Conservation (phyloP, 495 filamentous ascomycete species). For the Daldinia loculata region DNA sequence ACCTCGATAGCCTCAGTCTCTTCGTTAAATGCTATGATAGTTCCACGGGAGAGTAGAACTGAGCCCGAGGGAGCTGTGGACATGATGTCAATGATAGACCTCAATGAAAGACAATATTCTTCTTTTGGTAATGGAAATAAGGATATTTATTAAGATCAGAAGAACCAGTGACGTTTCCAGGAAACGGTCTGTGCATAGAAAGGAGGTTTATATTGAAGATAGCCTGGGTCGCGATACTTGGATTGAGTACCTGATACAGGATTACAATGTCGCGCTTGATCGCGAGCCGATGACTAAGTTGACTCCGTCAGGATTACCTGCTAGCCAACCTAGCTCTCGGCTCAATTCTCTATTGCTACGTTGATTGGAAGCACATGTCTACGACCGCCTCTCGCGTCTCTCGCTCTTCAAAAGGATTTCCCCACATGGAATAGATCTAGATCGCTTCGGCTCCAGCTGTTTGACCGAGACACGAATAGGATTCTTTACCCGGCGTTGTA, state of each 20-base stretch:
- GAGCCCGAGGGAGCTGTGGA: constrained; percentile 36
- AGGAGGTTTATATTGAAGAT: neutral
- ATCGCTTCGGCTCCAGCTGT: neutral
- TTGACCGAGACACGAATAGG: neutral
- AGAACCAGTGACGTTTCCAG: neutral
- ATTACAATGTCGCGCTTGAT: neutral
- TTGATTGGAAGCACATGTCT: neutral
- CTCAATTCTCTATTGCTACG: too few relatives aligned
- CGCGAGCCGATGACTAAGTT: neutral
- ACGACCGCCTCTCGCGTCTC: neutral
- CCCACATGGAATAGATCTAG: neutral
- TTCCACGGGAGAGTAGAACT: constrained; percentile 51
- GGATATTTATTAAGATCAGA: neutral
- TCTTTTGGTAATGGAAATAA: neutral
- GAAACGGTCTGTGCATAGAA: neutral
- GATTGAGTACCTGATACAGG: neutral
- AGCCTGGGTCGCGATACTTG: neutral
- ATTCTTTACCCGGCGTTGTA: neutral
- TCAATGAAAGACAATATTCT: neutral
- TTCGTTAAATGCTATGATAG: constrained; percentile 54
- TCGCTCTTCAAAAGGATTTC: neutral
- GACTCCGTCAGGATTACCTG: neutral
- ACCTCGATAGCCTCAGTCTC: constrained; percentile 47
- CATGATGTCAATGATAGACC: neutral
- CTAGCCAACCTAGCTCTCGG: too few relatives aligned